Evolutionary conservation across 129 eudicot genomes (phyloP), one percentile per base, ranked within the genome.

Genomic region (Artemisia argyi): DNA sequence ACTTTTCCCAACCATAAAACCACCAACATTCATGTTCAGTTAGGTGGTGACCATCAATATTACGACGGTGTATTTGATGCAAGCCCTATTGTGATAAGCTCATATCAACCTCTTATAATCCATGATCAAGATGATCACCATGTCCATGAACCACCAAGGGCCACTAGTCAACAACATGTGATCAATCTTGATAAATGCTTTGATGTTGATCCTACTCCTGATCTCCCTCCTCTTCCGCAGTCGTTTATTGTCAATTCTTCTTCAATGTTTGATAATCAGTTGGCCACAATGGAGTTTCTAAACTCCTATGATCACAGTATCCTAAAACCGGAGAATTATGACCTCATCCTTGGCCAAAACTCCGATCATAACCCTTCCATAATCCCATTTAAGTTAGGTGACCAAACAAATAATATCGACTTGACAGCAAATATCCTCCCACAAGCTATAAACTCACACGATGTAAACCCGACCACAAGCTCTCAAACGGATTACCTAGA

Each of bases 171-270:
- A 61, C 76, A 18, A 49, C 44, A 60, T 2, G 15, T 59, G 44
- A 64, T 62, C 47, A 71, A 71, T 78, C 68, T 63, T 54, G 82
- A 71, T 16, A 63, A 77, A 62, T 70, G 72, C 46, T 77, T 61
- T 13, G 65, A 61, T 0, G 5, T 17, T 51, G 63, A 64, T 44
- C 58, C 66, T 7, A 51, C 3, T 28, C 46, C 76, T 17, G 35
- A 71, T 71, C 78, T 78, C 53, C 82, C 82, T 71, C 82, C 82
- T 17, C 77, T 78, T 55, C 82, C 82, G 5, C 77, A 65, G 55
- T 78, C 82, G 10, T 78, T 78, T 30, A 10, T 63, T 4, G 61
- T 78, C 55, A 71, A 64, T 35, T 19, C 78, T 17, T 73, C 81
- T 71, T 64, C 68, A 19, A 58, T 64, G 14, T 55, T 78, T 18